Base-by-base conservation (phyloP, 2,329 filamentous ascomycete genomes). In the Delphinella strobiligena region DNA sequence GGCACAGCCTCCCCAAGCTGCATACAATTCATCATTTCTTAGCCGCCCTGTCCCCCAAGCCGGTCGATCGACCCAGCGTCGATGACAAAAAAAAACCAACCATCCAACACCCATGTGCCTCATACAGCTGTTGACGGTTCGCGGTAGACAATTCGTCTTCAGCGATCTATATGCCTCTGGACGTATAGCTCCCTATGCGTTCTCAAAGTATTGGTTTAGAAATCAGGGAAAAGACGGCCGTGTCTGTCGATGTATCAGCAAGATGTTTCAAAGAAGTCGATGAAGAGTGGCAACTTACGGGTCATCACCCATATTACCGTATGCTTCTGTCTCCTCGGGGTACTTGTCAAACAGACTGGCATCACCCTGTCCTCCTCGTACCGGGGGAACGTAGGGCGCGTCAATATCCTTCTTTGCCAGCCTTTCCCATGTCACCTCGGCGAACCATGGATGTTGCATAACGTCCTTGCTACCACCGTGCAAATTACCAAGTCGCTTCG, bases 331-430 rank as follows among this genome's bases (percentile, higher is more conserved):
- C 62, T 98, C 91, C 62, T 98, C 91, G 2, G 91, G 88, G 61
- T 98, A 98, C 61, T 88, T 85, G 64, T 98, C 91, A 57, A 98
- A 98, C 62, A 95, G 84, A 63, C 88, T 95, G 37, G 91, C 86
- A 65, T 98, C 91, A 43, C 91, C 91, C 19, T 86, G 81, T 31
- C 91, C 91, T 31, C 86, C 88, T 59, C 91, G 83, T 45, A 98
- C 89, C 0, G 91, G 91, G 12, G 91, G 91, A 40, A 94, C 91
- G 59, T 98, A 98, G 4, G 91, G 91, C 29, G 91, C 91, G 62
- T 98, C 91, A 45, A 98, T 98, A 54, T 98, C 91, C 64, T 95
- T 96, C 60, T 87, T 82, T 29, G 83, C 80, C 51, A 98, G 67
- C 47, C 91, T 73, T 55, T 98, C 91, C 91, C 91, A 98, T 2